Conservation (phyloP, 83 land plant species). For the Picea mariana region DNA sequence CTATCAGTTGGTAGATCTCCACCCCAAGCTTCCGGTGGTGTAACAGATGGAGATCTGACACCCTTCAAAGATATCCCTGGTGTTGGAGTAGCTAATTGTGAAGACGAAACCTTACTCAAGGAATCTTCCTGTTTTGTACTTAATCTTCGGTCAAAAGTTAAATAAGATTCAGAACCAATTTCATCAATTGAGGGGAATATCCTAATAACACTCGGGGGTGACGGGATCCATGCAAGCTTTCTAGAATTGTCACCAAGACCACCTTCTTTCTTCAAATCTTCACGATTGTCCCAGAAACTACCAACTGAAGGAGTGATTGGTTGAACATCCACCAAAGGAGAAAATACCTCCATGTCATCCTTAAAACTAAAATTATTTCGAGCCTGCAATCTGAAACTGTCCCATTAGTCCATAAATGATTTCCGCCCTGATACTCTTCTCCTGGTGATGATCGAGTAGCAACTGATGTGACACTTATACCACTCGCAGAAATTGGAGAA, state of each 20-base stretch:
- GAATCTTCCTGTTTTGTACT: no score
- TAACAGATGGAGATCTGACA: conserved; percentile 67
- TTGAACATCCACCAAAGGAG: conserved; percentile 92
- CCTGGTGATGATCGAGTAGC: no score
- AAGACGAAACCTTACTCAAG: no score
- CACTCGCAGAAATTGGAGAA: no score
- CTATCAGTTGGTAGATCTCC: conserved; percentile 60
- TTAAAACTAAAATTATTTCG: no score
- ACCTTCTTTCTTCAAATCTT: no score
- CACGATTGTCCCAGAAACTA: conserved; percentile 54
- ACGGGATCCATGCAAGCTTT: conserved; percentile 36
- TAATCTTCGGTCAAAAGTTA: conserved; percentile 50
- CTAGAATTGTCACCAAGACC: neutral
- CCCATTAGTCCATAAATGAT: no score
- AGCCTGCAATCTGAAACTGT: no score
- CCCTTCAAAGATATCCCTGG: conserved; percentile 43
- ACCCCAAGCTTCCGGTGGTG: conserved; percentile 98
- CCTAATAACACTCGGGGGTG: conserved; percentile 34
- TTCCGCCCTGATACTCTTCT: no score
- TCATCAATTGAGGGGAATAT: conserved; percentile 59
- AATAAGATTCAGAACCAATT: conserved; percentile 37
- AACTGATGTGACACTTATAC: no score
- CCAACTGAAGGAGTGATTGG: conserved; percentile 87
- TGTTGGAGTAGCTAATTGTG: no score
- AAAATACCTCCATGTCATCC: conserved; percentile 78